Percentiles rank a stretch among this genome's conserved stretches.
Evolutionary conservation across 305 asterid genomes (phyloP).

Genomic region (Coffea humblotiana): DNA sequence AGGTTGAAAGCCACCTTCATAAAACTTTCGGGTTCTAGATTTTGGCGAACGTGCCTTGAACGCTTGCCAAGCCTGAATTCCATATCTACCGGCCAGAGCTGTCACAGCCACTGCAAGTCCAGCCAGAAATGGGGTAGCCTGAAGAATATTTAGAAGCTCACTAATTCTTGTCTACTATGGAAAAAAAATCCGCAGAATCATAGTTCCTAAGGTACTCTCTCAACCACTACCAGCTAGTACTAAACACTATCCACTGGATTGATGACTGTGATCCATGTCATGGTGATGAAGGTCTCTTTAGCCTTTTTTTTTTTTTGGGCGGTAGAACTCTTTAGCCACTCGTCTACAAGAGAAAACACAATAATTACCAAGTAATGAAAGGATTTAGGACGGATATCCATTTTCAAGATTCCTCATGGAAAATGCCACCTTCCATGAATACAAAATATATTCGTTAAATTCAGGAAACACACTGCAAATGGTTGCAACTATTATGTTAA

Average conservation of each 20-base stretch:
- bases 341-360: background rate
- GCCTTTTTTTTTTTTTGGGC: too few relatives aligned
- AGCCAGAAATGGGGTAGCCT: conserved; percentile 42
- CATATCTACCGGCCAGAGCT: conserved; percentile 44
- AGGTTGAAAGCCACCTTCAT: conserved; percentile 50
- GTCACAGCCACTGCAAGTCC: conserved; percentile 47
- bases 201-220: background rate
- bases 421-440: background rate
- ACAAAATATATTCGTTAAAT: background rate
- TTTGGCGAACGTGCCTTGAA: conserved; percentile 41
- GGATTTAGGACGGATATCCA: background rate
- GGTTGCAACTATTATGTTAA: background rate
- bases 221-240: background rate
- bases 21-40: conserved; percentile 36
- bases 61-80: conserved; percentile 49
- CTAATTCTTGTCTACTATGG: background rate
- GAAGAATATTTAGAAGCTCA: conserved; percentile 9
- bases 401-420: background rate
- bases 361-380: background rate
- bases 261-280: background rate
- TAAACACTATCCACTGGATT: background rate
- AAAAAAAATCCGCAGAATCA: background rate
- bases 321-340: background rate
- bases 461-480: background rate
- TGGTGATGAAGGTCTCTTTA: background rate